phyloP scores from a whole-genome alignment of 1,139 yeast species.

The Yamadazyma membranifaciens region DNA sequence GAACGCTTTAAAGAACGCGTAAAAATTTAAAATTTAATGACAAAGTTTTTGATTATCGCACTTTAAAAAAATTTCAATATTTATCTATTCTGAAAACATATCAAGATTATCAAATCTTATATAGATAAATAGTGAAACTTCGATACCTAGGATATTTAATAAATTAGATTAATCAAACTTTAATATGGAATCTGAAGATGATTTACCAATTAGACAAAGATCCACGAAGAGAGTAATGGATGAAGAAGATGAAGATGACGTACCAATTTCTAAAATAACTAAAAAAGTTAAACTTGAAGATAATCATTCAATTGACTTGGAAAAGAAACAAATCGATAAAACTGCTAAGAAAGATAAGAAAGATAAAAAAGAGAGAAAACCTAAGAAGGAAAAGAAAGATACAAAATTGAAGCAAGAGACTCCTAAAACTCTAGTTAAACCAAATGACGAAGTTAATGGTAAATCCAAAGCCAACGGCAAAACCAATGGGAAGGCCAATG shows the following conservation, averaged over 20 bases:
- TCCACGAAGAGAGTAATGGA: slow-evolving; percentile 10
- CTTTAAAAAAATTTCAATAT: not conserved
- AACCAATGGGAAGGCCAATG: slow-evolving; percentile 3
- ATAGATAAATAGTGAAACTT: too few species aligned
- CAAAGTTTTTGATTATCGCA: slow-evolving; percentile 5
- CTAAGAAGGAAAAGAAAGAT: slow-evolving; percentile 1
- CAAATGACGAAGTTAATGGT: not conserved
- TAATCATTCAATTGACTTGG: not conserved
- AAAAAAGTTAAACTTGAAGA: slow-evolving; percentile 6
- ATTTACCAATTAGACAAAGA: slow-evolving; percentile 16
- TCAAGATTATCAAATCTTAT: too few species aligned
- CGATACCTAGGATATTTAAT: too few species aligned
- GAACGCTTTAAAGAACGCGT: not conserved
- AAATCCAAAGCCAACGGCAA: slow-evolving; percentile 7
- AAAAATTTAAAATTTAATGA: slow-evolving; percentile 3
- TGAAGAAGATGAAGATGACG: slow-evolving; percentile 15
- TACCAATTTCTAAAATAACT: slow-evolving; percentile 14
- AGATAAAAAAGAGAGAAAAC: slow-evolving; percentile 3
- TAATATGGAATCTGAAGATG: slow-evolving; percentile 20
- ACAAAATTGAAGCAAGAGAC: not conserved
- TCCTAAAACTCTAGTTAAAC: not conserved
- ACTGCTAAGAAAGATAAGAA: slow-evolving; percentile 1
- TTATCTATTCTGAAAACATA: not conserved
- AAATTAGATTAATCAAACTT: not conserved
- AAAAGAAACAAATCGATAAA: too few species aligned